Evolutionary conservation across 225 moss, liverwort and hornwort genomes (phyloP).

Genomic region (Antitrichia curtipendula): DNA sequence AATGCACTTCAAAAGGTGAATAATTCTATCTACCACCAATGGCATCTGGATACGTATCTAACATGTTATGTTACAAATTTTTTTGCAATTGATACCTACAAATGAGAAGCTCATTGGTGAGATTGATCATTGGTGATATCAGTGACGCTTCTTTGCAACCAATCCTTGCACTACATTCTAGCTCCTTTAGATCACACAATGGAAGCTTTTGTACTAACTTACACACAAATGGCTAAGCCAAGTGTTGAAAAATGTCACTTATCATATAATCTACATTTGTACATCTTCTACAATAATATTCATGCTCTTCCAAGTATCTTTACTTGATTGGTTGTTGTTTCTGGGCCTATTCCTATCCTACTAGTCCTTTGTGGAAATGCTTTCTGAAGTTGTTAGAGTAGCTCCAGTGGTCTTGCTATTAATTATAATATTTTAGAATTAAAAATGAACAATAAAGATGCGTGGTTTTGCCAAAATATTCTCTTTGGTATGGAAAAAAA

Average conservation of each 20-base stretch:
- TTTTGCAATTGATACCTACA: too few species aligned
- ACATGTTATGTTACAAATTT: too few species aligned
- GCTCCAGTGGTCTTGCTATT: neutral
- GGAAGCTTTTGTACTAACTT: neutral
- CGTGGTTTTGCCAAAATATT: neutral
- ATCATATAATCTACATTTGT: too few species aligned
- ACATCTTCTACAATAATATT: too few species aligned
- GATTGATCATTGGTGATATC: too few species aligned
- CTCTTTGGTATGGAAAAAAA: neutral
- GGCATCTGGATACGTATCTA: too few species aligned
- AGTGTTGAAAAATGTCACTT: too few species aligned
- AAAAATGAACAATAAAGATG: neutral
- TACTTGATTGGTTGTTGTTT: neutral
- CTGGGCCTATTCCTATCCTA: neutral
- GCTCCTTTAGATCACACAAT: neutral
- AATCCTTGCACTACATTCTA: neutral
- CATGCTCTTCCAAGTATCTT: neutral
- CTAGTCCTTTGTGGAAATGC: fast-evolving
- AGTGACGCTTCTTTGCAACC: neutral
- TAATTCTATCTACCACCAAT: too few species aligned
- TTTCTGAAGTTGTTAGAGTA: fast-evolving
- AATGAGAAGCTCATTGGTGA: too few species aligned
- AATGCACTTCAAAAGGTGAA: too few species aligned
- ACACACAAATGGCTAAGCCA: too few species aligned
- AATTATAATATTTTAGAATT: too few species aligned